Conservation (phyloP, 495 filamentous ascomycete species). For the Daldinia bambusicola region DNA sequence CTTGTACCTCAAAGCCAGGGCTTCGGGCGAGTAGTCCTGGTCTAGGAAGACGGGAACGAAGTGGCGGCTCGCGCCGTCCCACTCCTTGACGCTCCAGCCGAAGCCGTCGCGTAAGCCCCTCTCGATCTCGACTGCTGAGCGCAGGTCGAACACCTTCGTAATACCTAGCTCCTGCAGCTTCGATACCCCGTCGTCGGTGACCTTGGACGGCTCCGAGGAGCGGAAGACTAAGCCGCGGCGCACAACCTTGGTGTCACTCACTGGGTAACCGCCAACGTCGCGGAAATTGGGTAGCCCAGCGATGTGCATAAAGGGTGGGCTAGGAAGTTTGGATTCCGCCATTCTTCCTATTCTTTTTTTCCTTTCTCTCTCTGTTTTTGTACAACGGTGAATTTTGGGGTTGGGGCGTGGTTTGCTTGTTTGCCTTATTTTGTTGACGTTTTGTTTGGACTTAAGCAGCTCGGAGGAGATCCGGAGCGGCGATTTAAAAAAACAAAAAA, state of each 20-base stretch:
- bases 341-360: slow-evolving; percentile 7
- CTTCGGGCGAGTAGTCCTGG: slow-evolving; percentile 65
- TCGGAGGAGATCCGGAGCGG: slow-evolving; percentile 9
- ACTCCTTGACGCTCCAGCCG: slow-evolving; percentile 51
- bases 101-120: slow-evolving; percentile 43
- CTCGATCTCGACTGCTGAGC: slow-evolving; percentile 64
- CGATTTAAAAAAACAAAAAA: neutral
- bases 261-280: slow-evolving; percentile 65
- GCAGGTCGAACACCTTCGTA: slow-evolving; percentile 71
- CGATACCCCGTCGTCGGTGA: slow-evolving; percentile 62
- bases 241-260: slow-evolving; percentile 51
- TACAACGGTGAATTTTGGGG: no score
- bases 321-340: slow-evolving; percentile 43
- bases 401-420: no score
- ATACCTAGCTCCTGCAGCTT: slow-evolving; percentile 66
- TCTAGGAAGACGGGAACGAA: slow-evolving; percentile 69
- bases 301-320: slow-evolving; percentile 63
- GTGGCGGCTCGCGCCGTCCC: slow-evolving; percentile 61
- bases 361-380: neutral
- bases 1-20: slow-evolving; percentile 59
- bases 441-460: slow-evolving; percentile 30
- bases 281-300: slow-evolving; percentile 68
- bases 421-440: no score
- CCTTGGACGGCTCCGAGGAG: slow-evolving; percentile 64
- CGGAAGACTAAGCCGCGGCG: slow-evolving; percentile 64